These are phyloP conservation scores for Plasmodium coatneyi DNA, from an alignment of 169 alveolate species.

Conservation along the genomic window DNA sequence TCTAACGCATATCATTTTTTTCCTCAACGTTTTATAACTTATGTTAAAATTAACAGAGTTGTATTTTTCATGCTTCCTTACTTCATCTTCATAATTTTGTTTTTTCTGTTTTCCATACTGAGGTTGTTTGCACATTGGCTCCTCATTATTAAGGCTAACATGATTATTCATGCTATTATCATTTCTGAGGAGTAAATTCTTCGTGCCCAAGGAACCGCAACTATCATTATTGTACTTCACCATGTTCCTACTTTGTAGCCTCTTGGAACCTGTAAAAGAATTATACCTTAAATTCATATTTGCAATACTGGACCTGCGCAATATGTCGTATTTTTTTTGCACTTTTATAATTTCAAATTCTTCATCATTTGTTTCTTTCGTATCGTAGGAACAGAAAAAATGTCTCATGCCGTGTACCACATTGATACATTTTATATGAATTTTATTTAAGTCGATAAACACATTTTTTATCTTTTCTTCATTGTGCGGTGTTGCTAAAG, in stretches of 20 bases:
- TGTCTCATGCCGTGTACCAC: slow-evolving; percentile 55
- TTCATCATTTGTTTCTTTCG: slow-evolving; percentile 32
- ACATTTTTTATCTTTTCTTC: slow-evolving; percentile 21
- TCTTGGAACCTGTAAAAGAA: slow-evolving; percentile 18
- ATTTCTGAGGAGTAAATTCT: background rate
- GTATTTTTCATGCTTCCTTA: slow-evolving; percentile 42
- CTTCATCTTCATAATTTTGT: slow-evolving; percentile 43
- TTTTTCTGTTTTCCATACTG: slow-evolving; percentile 65
- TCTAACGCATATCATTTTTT: slow-evolving; percentile 64
- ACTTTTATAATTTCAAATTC: slow-evolving; percentile 61
- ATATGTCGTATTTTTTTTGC: slow-evolving; percentile 43
- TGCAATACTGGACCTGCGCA: slow-evolving; percentile 17
- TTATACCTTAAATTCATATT: slow-evolving; percentile 62
- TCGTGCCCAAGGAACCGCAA: background rate
- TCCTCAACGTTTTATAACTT: slow-evolving; percentile 53
- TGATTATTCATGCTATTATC: slow-evolving; percentile 3
- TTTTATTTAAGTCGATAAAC: slow-evolving; percentile 20
- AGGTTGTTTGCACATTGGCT: slow-evolving; percentile 2
- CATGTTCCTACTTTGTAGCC: slow-evolving; percentile 19
- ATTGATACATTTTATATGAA: slow-evolving; percentile 46
- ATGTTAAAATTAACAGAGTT: slow-evolving; percentile 57
- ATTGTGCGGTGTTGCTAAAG: background rate
- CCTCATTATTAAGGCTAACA: slow-evolving; percentile 23
- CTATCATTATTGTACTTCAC: background rate
- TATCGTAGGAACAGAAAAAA: slow-evolving; percentile 71